Base-by-base conservation (phyloP, 768 basidiomycete genomes). In the Amanita rimosa region DNA sequence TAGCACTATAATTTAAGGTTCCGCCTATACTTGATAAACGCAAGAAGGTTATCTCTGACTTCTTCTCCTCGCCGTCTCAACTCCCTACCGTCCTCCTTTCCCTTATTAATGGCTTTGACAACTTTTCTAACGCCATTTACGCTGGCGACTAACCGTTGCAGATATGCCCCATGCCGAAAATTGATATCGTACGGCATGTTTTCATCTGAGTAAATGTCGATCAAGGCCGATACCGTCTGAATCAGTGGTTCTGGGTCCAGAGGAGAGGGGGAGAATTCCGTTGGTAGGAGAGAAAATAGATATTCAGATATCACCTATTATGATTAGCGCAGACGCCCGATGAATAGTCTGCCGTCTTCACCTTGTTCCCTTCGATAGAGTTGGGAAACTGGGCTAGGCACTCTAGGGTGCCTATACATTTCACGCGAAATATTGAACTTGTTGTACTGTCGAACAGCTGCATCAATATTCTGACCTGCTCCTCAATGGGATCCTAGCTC, bases 171-270 rank as follows among this genome's bases (percentile, higher is more conserved):
- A 49, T 81, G 67, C 37, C 79, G 74, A 69, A 92, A 93, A 61
- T 89, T 89, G 50, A 78, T 59, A 60, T 97, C 93, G 59, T 87
- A 92, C 0, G 83, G 74, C 47, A 78, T 62, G 6, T 64, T 72
- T 64, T 97, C 93, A 65, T 97, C 93, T 3, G 92, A 89, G 62
- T 86, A 97, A 45, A 95, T 89, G 60, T 96, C 93, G 50, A 96
- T 87, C 39, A 96, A 68, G 21, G 86, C 86, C 11, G 92, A 90
- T 7, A 76, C 70, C 1, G 79, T 78, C 57, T 93, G 88, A 21
- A 96, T 72, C 46, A 85, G 69, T 0, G 84, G 74, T 60, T 93
- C 89, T 0, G 78, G 75, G 47, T 71, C 74, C 46, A 67, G 64
- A 17, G 69, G 59, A 4, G 76, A 68, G 1, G 70, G 60, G 0